Evolutionary conservation across 805 yeast species (phyloP), one percentile per base, ranked within the genome.

Genomic region (Priceomyces melissophilus): DNA sequence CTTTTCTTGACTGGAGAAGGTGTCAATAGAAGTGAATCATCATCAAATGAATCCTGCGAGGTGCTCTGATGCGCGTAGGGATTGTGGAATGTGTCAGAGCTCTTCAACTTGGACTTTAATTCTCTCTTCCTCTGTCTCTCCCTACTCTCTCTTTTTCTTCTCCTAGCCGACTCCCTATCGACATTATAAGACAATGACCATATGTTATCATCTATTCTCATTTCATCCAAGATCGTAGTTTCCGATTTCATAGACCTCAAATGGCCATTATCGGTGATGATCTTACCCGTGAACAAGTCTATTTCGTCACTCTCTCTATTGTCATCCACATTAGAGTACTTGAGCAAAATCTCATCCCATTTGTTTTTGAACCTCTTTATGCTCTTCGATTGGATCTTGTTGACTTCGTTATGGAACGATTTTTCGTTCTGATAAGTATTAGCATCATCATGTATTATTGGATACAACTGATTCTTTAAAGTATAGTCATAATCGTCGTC

Each of bases 251-350:
- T 50, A 2, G 81, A 74, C 42, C 75, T 60, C 15, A 86, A 50
- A 58, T 86, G 95, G 2, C 95, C 95, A 39, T 77, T 73, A 50
- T 86, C 89, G 26, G 67, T 75, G 1, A 81, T 57, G 1, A 86
- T 74, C 41, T 74, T 68, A 0, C 91, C 90, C 0, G 88, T 79
- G 8, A 56, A 53, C 15, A 86, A 52, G 54, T 86, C 89, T n/a
- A 82, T 61, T 16, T 80, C 69, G 54, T 82, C 89, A 30, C 85
- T 82, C 39, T 79, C 81, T 12, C 67, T 66, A 3, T 66, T 64
- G 27, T 74, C 73, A 38, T 71, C 71, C 37, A 77, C 71, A 3
- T 45, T 41, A 3, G 77, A 64, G 52, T 81, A 80, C 52, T 75
- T 77, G 2, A 67, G 57, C 6, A 82, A 69, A 23, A 82, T 77